These are phyloP conservation scores for Fremontodendron californicum DNA, from an alignment of 345 rosid genomes.

Conservation along the genomic window DNA sequence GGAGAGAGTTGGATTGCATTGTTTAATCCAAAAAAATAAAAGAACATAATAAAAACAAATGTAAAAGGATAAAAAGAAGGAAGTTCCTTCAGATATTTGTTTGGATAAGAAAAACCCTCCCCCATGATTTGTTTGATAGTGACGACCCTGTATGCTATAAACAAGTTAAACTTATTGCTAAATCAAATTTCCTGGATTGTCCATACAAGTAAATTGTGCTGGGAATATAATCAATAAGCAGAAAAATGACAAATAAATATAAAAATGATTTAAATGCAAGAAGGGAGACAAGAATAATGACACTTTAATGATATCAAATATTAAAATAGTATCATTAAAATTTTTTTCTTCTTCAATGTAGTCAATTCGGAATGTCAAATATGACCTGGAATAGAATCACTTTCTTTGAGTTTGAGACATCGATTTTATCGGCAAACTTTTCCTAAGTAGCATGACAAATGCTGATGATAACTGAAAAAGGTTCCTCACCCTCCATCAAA, in stretches of 20 bases:
- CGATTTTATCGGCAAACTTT: neutral
- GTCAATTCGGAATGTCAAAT: constrained; percentile 8
- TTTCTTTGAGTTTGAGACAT: neutral
- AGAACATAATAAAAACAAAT: constrained; percentile 8
- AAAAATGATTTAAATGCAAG: neutral
- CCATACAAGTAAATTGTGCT: constrained; percentile 22
- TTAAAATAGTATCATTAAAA: neutral
- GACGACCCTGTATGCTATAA: constrained; percentile 34
- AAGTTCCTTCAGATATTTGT: constrained; percentile 52
- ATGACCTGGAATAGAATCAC: constrained; percentile 1
- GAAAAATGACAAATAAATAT: neutral
- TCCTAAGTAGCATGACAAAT: neutral
- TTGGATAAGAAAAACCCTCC: constrained; percentile 51
- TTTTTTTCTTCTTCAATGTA: neutral
- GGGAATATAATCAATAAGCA: constrained; percentile 17
- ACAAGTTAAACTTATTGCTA: constrained; percentile 28
- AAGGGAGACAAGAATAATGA: constrained; percentile 13
- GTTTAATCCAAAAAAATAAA: constrained; percentile 22
- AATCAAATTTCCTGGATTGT: constrained; percentile 11
- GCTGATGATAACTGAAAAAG: neutral
- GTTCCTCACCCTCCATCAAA: neutral
- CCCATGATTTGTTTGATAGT: constrained; percentile 44
- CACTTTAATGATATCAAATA: neutral
- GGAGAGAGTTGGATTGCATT: constrained; percentile 29
- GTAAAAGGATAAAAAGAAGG: constrained; percentile 11